Conservation (phyloP, 2,329 filamentous ascomycete species). For the Dactylonectria estremocensis region DNA sequence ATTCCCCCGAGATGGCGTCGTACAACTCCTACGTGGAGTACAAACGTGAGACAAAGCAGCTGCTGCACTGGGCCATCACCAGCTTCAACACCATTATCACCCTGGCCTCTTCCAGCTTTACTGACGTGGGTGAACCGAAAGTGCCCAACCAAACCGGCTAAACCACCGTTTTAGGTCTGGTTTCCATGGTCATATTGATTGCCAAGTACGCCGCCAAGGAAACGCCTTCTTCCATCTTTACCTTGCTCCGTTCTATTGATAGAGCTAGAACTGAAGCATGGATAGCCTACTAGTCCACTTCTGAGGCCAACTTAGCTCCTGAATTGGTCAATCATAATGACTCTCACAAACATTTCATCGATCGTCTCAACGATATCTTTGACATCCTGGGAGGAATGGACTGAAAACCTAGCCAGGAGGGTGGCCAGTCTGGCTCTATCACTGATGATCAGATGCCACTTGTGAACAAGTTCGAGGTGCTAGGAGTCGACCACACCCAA, state of each 20-base stretch:
- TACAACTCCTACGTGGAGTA: constrained; percentile 56
- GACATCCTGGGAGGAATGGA: constrained; percentile 52
- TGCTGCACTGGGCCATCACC: constrained; percentile 58
- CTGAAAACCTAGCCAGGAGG: constrained; percentile 42
- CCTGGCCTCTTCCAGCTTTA: constrained; percentile 30
- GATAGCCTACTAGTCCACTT: constrained; percentile 52
- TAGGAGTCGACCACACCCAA: constrained; percentile 18
- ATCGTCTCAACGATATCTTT: constrained; percentile 56
- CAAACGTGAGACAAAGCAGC: constrained; percentile 56
- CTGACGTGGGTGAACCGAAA: constrained; percentile 27
- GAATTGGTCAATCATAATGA: constrained; percentile 55
- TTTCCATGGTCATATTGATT: constrained; percentile 59
- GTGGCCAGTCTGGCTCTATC: constrained; percentile 22
- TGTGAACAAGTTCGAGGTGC: constrained; percentile 36
- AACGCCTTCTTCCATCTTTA: constrained; percentile 52
- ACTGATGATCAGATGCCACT: constrained; percentile 31
- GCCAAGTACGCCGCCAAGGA: constrained; percentile 49
- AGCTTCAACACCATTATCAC: constrained; percentile 56
- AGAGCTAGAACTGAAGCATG: constrained; percentile 50
- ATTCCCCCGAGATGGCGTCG: neutral
- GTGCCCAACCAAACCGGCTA: constrained; percentile 56
- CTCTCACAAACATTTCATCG: constrained; percentile 61
- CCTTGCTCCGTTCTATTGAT: constrained; percentile 58
- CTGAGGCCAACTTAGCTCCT: constrained; percentile 51
- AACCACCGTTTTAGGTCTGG: constrained; percentile 54